phyloP scores from a whole-genome alignment of 495 filamentous ascomycete genomes.

The Symbiotaphrina buchneri region DNA sequence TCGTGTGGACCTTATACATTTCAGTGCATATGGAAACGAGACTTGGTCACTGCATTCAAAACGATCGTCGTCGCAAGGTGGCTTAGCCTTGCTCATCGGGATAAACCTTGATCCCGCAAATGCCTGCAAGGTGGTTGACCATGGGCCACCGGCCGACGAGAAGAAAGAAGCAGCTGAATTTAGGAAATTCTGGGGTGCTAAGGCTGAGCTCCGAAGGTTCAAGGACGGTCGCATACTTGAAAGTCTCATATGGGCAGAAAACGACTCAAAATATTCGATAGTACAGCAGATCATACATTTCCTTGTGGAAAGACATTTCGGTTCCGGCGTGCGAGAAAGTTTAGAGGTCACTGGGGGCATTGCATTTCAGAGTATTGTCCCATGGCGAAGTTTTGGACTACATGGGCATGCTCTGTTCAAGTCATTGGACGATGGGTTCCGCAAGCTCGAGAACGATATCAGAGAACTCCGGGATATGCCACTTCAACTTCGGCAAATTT shows the following conservation, averaged over 20 bases:
- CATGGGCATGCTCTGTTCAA: slow-evolving; percentile 29
- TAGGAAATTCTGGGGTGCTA: slow-evolving; percentile 56
- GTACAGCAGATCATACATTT: slow-evolving; percentile 61
- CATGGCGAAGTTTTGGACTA: no score
- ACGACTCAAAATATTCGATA: slow-evolving; percentile 34
- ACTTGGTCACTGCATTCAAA: slow-evolving; percentile 19
- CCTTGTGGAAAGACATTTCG: slow-evolving; percentile 42
- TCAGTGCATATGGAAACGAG: no score
- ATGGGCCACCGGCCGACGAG: slow-evolving; percentile 65
- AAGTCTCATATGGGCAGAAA: slow-evolving; percentile 55
- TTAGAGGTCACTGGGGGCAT: slow-evolving; percentile 26
- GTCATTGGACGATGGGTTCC: slow-evolving; percentile 35
- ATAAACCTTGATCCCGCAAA: slow-evolving; percentile 51
- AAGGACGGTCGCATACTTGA: slow-evolving; percentile 52
- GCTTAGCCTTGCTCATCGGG: slow-evolving; percentile 27
- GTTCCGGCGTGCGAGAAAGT: no score
- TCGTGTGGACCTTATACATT: slow-evolving; percentile 43
- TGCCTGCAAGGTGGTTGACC: slow-evolving; percentile 51
- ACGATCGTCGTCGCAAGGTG: slow-evolving; percentile 3
- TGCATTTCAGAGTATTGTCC: slow-evolving; percentile 18
- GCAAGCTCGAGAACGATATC: slow-evolving; percentile 46
- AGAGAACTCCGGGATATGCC: slow-evolving; percentile 58
- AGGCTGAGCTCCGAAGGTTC: slow-evolving; percentile 51
- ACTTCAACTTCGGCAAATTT: slow-evolving; percentile 54
- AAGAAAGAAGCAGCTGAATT: slow-evolving; percentile 43